Conservation (phyloP, 805 yeast species). For the Teunomyces tritomae region DNA sequence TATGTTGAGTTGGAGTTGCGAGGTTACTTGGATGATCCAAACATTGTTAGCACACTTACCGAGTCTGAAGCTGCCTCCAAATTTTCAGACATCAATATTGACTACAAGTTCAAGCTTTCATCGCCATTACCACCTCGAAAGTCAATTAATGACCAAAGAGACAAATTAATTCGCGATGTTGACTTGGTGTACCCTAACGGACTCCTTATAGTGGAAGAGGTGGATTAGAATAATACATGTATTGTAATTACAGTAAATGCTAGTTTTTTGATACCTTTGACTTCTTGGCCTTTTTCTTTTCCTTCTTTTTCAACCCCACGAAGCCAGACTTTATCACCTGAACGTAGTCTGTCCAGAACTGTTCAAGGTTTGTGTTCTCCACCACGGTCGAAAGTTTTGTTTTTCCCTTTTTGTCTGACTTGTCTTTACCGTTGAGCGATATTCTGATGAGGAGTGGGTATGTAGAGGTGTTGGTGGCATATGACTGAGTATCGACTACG, state of each 20-base stretch:
- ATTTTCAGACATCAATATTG: constrained; percentile 23
- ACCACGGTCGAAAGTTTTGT: constrained; percentile 74
- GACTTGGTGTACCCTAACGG: constrained; percentile 48
- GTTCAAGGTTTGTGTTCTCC: constrained; percentile 54
- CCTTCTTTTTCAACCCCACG: constrained; percentile 76
- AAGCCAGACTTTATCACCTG: constrained; percentile 68
- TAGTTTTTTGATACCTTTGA: constrained; percentile 32
- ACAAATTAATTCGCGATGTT: constrained; percentile 55
- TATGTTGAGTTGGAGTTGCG: constrained; percentile 36
- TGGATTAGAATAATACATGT: neutral
- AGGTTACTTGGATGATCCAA: constrained; percentile 36
- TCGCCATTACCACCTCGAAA: constrained; percentile 41
- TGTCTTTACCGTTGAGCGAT: constrained; percentile 47
- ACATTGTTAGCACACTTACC: constrained; percentile 15
- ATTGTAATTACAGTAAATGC: neutral
- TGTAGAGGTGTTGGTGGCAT: constrained; percentile 24
- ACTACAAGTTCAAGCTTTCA: constrained; percentile 29
- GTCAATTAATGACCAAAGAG: constrained; percentile 33
- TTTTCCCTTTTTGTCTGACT: constrained; percentile 45
- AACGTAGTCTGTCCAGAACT: constrained; percentile 76
- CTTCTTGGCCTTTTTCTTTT: constrained; percentile 69
- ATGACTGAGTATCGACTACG: constrained; percentile 19
- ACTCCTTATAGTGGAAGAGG: constrained; percentile 58
- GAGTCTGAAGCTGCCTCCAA: constrained; percentile 20
- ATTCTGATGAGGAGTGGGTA: constrained; percentile 71